Evolutionary conservation across 1,284 basidiomycete genomes (phyloP).

Genomic region (Ceratobasidium sp.): DNA sequence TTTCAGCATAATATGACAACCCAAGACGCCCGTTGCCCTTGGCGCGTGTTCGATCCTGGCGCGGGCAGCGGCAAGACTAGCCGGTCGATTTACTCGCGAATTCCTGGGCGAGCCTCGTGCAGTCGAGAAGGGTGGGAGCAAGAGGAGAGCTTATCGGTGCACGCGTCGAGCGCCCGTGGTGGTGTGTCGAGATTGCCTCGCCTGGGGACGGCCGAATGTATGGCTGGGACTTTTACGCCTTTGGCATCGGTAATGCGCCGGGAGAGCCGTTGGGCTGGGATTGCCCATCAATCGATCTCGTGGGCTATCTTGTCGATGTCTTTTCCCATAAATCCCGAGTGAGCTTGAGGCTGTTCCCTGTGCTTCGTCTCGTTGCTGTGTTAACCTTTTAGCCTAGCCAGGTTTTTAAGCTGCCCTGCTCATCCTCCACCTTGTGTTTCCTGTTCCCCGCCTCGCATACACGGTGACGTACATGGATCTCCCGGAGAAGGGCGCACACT

Average conservation of each 20-base stretch:
- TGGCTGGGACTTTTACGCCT: neutral
- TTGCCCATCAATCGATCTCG: conserved; percentile 32
- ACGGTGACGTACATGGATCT: conserved; percentile 55
- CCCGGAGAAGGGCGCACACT: conserved; percentile 66
- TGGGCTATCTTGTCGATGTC: conserved; percentile 16
- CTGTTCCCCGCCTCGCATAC: conserved; percentile 11
- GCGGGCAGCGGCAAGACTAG: neutral
- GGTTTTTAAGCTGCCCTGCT: conserved; percentile 31
- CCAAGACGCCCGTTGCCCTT: conserved; percentile 6
- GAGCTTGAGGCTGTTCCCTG: neutral
- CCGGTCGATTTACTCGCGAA: neutral
- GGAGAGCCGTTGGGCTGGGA: conserved; percentile 16
- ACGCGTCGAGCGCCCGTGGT: conserved; percentile 10
- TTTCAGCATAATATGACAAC: conserved; percentile 8
- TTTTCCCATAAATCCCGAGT: conserved; percentile 5
- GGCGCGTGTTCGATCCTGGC: conserved; percentile 15
- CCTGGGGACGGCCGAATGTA: neutral
- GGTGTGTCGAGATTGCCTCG: neutral
- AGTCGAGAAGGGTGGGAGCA: conserved; percentile 19
- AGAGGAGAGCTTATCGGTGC: conserved; percentile 30
- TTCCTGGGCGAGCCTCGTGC: conserved; percentile 20
- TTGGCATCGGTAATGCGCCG: neutral
- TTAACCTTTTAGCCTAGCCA: conserved; percentile 38
- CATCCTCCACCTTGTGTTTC: neutral
- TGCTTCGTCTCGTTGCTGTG: conserved; percentile 13